A percentile compares a stretch with the other conserved stretches of the same genome.
Evolutionary conservation across 2,329 filamentous ascomycete species (phyloP).

Genomic region (Magnaporthiopsis rhizophila): DNA sequence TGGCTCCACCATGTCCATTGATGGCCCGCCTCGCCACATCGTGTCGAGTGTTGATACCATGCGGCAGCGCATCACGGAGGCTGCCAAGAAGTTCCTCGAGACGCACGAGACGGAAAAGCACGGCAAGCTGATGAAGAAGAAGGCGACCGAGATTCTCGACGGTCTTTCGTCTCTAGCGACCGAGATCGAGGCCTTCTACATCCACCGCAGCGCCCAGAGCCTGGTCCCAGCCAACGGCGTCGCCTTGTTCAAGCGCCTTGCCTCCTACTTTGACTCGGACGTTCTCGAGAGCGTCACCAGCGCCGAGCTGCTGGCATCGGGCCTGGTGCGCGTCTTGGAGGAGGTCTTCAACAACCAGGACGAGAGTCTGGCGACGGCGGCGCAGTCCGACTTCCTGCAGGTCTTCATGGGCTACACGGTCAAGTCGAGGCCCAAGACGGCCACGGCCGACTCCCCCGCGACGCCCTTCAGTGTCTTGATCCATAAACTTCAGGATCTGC

Average conservation of each 20-base stretch:
- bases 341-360: conserved; percentile 71
- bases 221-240: conserved; percentile 44
- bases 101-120: conserved; percentile 70
- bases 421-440: conserved; percentile 56
- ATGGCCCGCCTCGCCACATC: conserved; percentile 42
- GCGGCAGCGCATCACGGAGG: conserved; percentile 63
- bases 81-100: conserved; percentile 78
- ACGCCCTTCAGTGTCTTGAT: conserved; percentile 88
- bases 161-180: conserved; percentile 63
- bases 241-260: conserved; percentile 65
- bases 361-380: conserved; percentile 51
- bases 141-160: conserved; percentile 67
- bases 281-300: conserved; percentile 91
- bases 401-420: conserved; percentile 80
- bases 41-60: conserved; percentile 46
- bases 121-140: conserved; percentile 66
- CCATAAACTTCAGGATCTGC: conserved; percentile 88
- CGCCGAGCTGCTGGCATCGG: conserved; percentile 84
- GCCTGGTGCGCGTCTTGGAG: conserved; percentile 76
- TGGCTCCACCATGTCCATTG: conserved; percentile 56
- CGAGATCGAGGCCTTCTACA: conserved; percentile 66
- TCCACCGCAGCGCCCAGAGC: conserved; percentile 40
- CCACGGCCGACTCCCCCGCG: conserved; percentile 58
- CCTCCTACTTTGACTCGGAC: conserved; percentile 80
- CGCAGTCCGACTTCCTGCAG: conserved; percentile 77